Evolutionary conservation across 1,284 basidiomycete genomes (phyloP).

Genomic region (Veloboletus limbatus): DNA sequence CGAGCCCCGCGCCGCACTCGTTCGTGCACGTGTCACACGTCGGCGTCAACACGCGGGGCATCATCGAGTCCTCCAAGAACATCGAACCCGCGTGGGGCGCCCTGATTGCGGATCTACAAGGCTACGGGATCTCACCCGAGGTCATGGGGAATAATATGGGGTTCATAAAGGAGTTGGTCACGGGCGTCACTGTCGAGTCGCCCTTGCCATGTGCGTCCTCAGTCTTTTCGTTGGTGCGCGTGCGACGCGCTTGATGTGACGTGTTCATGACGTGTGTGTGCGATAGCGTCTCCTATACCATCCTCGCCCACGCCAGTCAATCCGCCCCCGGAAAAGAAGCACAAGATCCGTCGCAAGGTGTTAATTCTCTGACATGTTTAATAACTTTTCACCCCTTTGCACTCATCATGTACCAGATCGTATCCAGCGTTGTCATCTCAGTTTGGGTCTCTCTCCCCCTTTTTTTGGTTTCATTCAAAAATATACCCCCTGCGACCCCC

Average conservation of each 20-base stretch:
- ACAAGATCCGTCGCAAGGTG: slow-evolving; percentile 33
- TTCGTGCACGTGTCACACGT: slow-evolving; percentile 89
- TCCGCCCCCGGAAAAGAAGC: slow-evolving; percentile 29
- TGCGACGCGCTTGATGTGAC: not conserved
- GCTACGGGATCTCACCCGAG: slow-evolving; percentile 52
- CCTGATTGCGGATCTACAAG: slow-evolving; percentile 61
- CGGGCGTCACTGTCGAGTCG: slow-evolving; percentile 24
- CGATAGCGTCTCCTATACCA: slow-evolving; percentile 15
- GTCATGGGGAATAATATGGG: slow-evolving; percentile 59
- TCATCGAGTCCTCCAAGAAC: slow-evolving; percentile 69
- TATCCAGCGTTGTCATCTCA: slow-evolving; percentile 5
- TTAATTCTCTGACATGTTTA: slow-evolving; percentile 26
- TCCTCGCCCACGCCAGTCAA: not conserved
- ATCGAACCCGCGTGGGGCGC: slow-evolving; percentile 78
- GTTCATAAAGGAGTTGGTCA: slow-evolving; percentile 68
- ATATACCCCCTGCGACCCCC: slow-evolving; percentile 4
- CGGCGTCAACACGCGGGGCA: slow-evolving; percentile 67
- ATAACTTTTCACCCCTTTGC: not conserved
- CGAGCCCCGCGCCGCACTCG: slow-evolving; percentile 67
- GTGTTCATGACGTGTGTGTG: not conserved
- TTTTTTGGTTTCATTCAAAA: slow-evolving; percentile 15
- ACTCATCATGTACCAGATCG: not conserved
- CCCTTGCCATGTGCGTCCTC: slow-evolving; percentile 16
- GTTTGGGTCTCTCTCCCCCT: not conserved
- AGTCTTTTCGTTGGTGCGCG: not conserved